phyloP scores from a whole-genome alignment of 139 green algal species.

The Nannochloris sp. region DNA sequence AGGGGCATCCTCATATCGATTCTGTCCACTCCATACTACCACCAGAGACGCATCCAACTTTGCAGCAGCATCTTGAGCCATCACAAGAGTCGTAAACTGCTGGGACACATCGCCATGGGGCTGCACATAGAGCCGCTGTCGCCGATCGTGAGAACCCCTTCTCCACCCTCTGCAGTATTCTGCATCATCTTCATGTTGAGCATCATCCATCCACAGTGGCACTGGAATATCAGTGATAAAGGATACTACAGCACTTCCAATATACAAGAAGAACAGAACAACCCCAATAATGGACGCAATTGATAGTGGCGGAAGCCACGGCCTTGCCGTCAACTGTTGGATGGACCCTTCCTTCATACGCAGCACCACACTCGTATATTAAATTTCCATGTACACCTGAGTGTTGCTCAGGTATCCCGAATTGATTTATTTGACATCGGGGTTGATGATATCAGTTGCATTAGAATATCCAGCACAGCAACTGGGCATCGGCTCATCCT shows the following conservation, averaged over 20 bases:
- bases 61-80: background rate
- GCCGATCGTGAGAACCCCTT: background rate
- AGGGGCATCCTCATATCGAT: background rate
- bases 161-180: background rate
- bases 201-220: background rate
- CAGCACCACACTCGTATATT: too few relatives aligned
- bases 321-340: conserved; percentile 1
- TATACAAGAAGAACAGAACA: background rate
- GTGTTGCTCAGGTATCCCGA: too few relatives aligned
- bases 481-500: too few relatives aligned
- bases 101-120: background rate
- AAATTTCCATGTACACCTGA: too few relatives aligned
- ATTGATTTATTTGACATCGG: too few relatives aligned
- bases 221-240: background rate
- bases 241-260: conserved; percentile 5
- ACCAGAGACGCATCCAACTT: background rate
- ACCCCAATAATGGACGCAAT: conserved; percentile 9
- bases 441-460: too few relatives aligned
- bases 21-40: background rate
- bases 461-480: too few relatives aligned
- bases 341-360: background rate
- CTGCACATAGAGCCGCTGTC: background rate
- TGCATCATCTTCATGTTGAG: background rate
- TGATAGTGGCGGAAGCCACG: background rate
- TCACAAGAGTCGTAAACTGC: background rate